phyloP scores from a whole-genome alignment of 176 grass and related monocot genomes.

The maize (Zea mays) region Zm-B73-REFERENCE-NAM-5.0 NC_050096.1:149538001-149538500 shows the following conservation, averaged over 20 bases:
- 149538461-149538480: background rate
- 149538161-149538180: slow-evolving; percentile 75
- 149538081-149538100: no score
- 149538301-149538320: no score
- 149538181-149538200: no score
- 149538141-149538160: slow-evolving; percentile 89
- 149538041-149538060: no score
- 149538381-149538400: no score
- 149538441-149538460: background rate
- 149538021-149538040: no score
- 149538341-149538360: background rate
- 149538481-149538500: slow-evolving; percentile 1
- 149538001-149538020: no score
- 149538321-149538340: background rate
- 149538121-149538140: slow-evolving; percentile 96
- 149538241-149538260: slow-evolving; percentile 1
- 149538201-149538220: no score
- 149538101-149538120: slow-evolving; percentile 80
- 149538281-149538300: background rate
- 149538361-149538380: slow-evolving; percentile 11
- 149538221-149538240: background rate
- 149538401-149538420: background rate
- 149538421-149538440: background rate
- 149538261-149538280: background rate
- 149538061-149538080: no score